phyloP scores from a whole-genome alignment of 352 stramenopile species.

The Phytophthora melonis region DNA sequence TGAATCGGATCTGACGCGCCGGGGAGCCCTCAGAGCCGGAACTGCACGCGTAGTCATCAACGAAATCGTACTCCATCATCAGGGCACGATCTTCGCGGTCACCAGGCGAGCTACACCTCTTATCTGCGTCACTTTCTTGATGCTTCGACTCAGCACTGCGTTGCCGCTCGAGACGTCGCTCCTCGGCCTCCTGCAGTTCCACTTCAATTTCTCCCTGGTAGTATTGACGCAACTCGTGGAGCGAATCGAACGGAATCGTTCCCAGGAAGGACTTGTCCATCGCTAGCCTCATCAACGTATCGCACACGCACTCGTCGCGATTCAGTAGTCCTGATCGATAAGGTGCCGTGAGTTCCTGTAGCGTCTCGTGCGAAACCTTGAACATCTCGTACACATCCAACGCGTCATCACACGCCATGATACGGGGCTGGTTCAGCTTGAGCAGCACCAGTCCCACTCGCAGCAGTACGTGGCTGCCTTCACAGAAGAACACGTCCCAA shows the following conservation, averaged over 20 bases:
- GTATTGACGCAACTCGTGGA: constrained; percentile 76
- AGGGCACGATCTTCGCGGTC: constrained; percentile 42
- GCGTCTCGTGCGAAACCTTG: constrained; percentile 72
- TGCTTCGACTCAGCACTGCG: constrained; percentile 17
- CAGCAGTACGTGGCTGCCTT: constrained; percentile 90
- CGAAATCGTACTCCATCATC: constrained; percentile 82
- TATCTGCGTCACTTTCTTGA: constrained; percentile 21
- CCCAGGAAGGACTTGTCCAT: constrained; percentile 89
- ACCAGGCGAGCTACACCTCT: constrained; percentile 29
- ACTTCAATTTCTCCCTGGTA: constrained; percentile 69
- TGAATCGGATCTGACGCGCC: constrained; percentile 68
- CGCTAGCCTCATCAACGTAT: constrained; percentile 78
- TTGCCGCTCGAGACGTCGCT: constrained; percentile 33
- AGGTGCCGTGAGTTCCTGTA: constrained; percentile 66
- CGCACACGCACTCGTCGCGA: constrained; percentile 85
- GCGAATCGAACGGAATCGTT: constrained; percentile 74
- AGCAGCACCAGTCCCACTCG: constrained; percentile 86
- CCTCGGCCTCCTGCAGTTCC: constrained; percentile 59
- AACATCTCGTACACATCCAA: constrained; percentile 90
- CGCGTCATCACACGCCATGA: constrained; percentile 77
- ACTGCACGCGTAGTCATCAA: constrained; percentile 68
- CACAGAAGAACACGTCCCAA: constrained; percentile 92
- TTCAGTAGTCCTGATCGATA: constrained; percentile 68
- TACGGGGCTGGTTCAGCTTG: constrained; percentile 78
- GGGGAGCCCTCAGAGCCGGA: constrained; percentile 59